Evolutionary conservation across 176 grass and related monocot genomes (phyloP), one percentile per base, ranked within the genome.

Genomic region (Cenchrus fungigraminus): DNA sequence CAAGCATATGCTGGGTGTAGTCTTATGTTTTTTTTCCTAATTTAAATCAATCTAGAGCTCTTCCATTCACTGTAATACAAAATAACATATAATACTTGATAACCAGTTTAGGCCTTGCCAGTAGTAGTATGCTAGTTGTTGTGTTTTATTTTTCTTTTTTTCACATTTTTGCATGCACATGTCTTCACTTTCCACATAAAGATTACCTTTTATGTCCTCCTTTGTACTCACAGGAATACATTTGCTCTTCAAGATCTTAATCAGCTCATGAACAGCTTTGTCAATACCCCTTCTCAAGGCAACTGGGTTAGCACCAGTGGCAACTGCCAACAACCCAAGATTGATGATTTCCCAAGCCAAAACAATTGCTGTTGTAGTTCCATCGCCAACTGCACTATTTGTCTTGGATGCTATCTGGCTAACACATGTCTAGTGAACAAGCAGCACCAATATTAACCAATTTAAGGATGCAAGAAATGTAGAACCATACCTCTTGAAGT

Each of bases 311-410:
- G 91, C 93, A 76, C 91, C 93, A 37, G 90, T 87, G 42, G 87
- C 63, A 54, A 98, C 89, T 57, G 96, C 96, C 69, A 88, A 74
- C 82, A 98, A 75, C 65, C 96, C 93, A 76, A 94, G 86, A 81
- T 92, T 98, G 79, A 98, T 91, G 13, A 98, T 94, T 89, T 98
- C 93, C 25, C 91, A 86, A 19, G 96, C 93, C 65, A 98, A 93
- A 85, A 98, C 81, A 86, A 95, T 94, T 49, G 93, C 96, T 12
- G 93, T 98, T 42, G 96, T 98, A 55, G 93, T 98, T 76, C 93
- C 93, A 89, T 98, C 93, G 2, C 96, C 93, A 60, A 89, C 87
- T 78, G 91, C 60, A 58, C 82, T 89, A 87, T 98, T 95, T 85
- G 91, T 95, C 83, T 94, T 95, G 75, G 82, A 54, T 71, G 96